phyloP scores from a whole-genome alignment of 2,329 filamentous ascomycete species.

The Venturia pyrina region DNA sequence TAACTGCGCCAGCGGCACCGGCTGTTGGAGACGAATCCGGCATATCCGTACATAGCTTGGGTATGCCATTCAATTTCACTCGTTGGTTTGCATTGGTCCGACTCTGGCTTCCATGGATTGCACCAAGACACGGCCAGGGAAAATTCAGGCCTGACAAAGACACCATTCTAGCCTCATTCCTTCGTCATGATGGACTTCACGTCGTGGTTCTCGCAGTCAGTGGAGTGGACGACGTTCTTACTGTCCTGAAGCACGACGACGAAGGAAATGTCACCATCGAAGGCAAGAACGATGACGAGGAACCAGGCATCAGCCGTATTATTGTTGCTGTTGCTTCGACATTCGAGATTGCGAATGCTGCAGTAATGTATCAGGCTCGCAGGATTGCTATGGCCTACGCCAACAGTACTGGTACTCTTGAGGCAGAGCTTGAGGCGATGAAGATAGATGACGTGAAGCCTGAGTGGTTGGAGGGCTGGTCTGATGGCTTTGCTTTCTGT shows the following conservation, averaged over 20 bases:
- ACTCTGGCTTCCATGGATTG: slow-evolving; percentile 74
- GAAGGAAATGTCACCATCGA: slow-evolving; percentile 59
- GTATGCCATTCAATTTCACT: slow-evolving; percentile 51
- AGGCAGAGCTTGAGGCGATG: slow-evolving; percentile 37
- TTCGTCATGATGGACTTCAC: slow-evolving; percentile 60
- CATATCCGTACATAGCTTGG: slow-evolving; percentile 47
- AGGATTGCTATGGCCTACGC: slow-evolving; percentile 45
- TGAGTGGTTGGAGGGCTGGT: slow-evolving; percentile 77
- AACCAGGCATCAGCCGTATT: slow-evolving; percentile 47
- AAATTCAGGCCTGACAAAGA: slow-evolving; percentile 64
- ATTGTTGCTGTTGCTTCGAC: slow-evolving; percentile 61
- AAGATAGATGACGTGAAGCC: slow-evolving; percentile 41
- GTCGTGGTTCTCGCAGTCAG: slow-evolving; percentile 72
- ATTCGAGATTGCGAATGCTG: slow-evolving; percentile 67
- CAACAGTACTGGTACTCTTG: slow-evolving; percentile 31
- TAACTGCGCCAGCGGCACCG: slow-evolving; percentile 46
- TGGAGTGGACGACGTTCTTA: slow-evolving; percentile 59
- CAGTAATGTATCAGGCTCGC: slow-evolving; percentile 81
- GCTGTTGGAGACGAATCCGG: slow-evolving; percentile 50
- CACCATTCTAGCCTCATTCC: slow-evolving; percentile 67
- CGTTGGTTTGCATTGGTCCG: slow-evolving; percentile 78
- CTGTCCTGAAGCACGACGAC: slow-evolving; percentile 55
- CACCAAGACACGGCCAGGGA: slow-evolving; percentile 69
- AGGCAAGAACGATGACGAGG: slow-evolving; percentile 59
- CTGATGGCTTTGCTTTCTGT: slow-evolving; percentile 87